A percentile compares a stretch with the other conserved stretches of the same genome.
phyloP scores from a whole-genome alignment of 208 protist genomes.

The Acanthamoeba lugdunensis region DNA sequence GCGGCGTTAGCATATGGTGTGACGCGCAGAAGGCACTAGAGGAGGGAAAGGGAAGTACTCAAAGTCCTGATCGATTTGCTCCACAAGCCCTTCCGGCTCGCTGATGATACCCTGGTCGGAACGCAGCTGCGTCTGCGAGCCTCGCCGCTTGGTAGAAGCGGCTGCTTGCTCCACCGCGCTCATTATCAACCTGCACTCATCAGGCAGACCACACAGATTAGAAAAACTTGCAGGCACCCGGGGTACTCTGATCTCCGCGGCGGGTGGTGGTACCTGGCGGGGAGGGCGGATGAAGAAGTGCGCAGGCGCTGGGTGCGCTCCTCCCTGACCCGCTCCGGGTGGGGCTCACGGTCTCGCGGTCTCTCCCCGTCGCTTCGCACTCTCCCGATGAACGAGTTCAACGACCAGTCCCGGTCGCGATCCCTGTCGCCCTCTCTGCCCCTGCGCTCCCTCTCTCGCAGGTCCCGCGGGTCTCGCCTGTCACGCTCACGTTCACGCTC shows the following conservation, averaged over 20 bases:
- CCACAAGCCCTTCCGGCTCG: neutral
- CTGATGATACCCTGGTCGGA: neutral
- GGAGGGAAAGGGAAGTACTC: too few species aligned
- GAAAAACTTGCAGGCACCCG: too few species aligned
- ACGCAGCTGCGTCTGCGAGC: neutral
- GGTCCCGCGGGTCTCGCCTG: neutral
- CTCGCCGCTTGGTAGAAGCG: neutral
- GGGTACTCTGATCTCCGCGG: too few species aligned
- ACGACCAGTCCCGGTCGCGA: neutral
- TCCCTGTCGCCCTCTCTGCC: neutral
- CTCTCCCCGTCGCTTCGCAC: neutral
- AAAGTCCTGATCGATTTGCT: neutral
- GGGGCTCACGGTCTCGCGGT: neutral
- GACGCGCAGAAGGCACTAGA: too few species aligned
- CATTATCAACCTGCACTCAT: neutral
- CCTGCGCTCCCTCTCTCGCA: neutral
- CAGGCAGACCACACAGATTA: neutral
- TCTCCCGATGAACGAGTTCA: conserved; percentile 11
- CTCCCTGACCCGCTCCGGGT: neutral
- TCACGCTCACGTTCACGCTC: neutral
- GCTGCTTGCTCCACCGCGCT: neutral
- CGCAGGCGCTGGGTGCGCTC: neutral
- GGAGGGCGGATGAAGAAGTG: conserved; percentile 1
- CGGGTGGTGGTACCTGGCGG: neutral
- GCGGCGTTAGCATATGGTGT: too few species aligned